These are phyloP conservation scores for Rhizopogon roseolus DNA, from an alignment of 768 basidiomycete species.

Conservation along the genomic window DNA sequence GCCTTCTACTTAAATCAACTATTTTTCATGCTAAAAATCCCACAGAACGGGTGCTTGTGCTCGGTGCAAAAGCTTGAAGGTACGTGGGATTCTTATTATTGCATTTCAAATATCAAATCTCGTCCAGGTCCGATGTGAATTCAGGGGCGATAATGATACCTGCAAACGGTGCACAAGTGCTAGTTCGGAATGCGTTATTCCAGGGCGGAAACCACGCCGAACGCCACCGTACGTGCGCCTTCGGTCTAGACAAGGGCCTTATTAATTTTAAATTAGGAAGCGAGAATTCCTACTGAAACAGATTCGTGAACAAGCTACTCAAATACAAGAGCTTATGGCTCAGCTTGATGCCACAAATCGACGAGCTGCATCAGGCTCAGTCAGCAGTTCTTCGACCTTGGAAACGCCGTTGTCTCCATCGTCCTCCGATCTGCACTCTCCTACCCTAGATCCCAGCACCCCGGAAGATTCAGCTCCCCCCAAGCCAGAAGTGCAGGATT, in stretches of 20 bases:
- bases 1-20: not conserved
- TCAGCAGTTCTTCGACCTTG: constrained; percentile 20
- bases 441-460: constrained; percentile 19
- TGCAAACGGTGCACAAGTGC: constrained; percentile 73
- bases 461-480: constrained; percentile 23
- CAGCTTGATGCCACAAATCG: constrained; percentile 51
- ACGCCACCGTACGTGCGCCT: constrained; percentile 61
- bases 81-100: constrained; percentile 9
- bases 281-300: constrained; percentile 75
- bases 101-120: not conserved
- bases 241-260: not conserved
- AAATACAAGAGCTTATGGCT: constrained; percentile 68
- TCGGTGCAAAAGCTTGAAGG: constrained; percentile 61
- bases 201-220: constrained; percentile 79
- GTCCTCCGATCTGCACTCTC: constrained; percentile 20
- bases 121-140: constrained; percentile 67
- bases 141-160: constrained; percentile 63
- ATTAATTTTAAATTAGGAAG: constrained; percentile 43
- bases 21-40: constrained; percentile 1
- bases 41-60: constrained; percentile 57
- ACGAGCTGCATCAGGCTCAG: constrained; percentile 9
- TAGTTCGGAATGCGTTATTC: constrained; percentile 70
- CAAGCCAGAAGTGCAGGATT: constrained; percentile 62
- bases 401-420: constrained; percentile 33
- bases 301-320: constrained; percentile 68